phyloP scores from a whole-genome alignment of 345 rosid species.

The Boechera divaricarpa region DNA sequence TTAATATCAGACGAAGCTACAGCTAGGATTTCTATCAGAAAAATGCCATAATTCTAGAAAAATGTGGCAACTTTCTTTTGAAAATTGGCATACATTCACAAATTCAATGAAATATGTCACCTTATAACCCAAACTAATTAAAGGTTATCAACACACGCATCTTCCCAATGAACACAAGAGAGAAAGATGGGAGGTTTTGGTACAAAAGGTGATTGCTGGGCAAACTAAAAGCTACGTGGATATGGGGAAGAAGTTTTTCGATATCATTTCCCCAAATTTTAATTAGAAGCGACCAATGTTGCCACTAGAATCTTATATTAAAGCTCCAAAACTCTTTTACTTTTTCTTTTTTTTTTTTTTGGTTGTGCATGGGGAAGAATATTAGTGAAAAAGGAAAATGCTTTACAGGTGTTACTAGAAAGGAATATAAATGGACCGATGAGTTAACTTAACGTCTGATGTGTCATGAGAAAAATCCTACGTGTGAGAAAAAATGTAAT shows the following conservation, averaged over 20 bases:
- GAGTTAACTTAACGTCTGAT: constrained; percentile 8
- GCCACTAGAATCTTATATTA: constrained; percentile 1
- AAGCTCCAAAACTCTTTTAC: background rate
- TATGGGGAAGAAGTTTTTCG: background rate
- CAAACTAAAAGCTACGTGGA: background rate
- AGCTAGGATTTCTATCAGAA: no score
- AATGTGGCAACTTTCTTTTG: no score
- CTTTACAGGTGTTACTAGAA: constrained; percentile 25
- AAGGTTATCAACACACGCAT: background rate
- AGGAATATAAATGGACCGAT: constrained; percentile 20
- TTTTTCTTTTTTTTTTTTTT: background rate
- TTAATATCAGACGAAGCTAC: no score
- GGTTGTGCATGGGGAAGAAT: background rate
- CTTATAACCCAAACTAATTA: no score
- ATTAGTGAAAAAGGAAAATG: background rate
- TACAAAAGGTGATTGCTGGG: background rate
- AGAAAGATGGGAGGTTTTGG: background rate
- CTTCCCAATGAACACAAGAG: background rate
- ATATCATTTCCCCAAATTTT: background rate
- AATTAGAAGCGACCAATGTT: background rate
- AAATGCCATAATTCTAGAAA: no score
- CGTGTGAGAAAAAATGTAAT: constrained; percentile 20
- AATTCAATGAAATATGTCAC: no score
- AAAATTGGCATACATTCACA: no score
- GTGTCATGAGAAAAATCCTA: constrained; percentile 40